Percentiles rank a stretch among this genome's conserved stretches.
Evolutionary conservation across 2,329 filamentous ascomycete genomes (phyloP).

Genomic region (Aspergillus brasiliensis): DNA sequence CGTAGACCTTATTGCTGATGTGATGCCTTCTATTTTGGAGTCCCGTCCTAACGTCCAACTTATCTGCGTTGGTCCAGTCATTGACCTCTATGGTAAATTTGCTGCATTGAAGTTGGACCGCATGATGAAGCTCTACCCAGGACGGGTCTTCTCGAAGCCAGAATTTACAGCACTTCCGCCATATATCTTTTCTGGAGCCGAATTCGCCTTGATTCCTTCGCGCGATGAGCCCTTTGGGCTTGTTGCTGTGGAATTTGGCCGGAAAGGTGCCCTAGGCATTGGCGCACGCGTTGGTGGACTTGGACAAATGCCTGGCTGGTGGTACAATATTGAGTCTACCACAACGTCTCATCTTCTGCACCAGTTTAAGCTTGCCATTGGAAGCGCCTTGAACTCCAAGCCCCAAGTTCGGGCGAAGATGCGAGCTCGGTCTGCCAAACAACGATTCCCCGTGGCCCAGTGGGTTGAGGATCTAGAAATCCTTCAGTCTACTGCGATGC

Average conservation of each 20-base stretch:
- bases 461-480: slow-evolving; percentile 68
- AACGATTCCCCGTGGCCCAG: slow-evolving; percentile 67
- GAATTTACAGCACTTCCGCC: slow-evolving; percentile 69
- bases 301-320: slow-evolving; percentile 72
- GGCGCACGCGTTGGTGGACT: slow-evolving; percentile 67
- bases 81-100: slow-evolving; percentile 69
- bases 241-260: slow-evolving; percentile 69
- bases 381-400: slow-evolving; percentile 62
- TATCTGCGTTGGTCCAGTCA: slow-evolving; percentile 65
- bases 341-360: slow-evolving; percentile 64
- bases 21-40: slow-evolving; percentile 65
- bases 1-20: slow-evolving; percentile 68
- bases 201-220: slow-evolving; percentile 69
- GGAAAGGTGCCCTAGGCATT: slow-evolving; percentile 68
- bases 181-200: slow-evolving; percentile 67
- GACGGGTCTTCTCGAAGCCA: slow-evolving; percentile 67
- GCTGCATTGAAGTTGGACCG: slow-evolving; percentile 65
- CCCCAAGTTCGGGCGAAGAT: slow-evolving; percentile 60
- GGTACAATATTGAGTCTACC: slow-evolving; percentile 69
- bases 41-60: slow-evolving; percentile 62
- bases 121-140: slow-evolving; percentile 67
- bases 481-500: slow-evolving; percentile 62
- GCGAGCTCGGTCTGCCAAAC: slow-evolving; percentile 65
- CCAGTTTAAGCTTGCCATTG: slow-evolving; percentile 66
- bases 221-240: slow-evolving; percentile 70